Evolutionary conservation across 2,329 filamentous ascomycete genomes (phyloP).

Genomic region (Knoxdaviesia proteae): DNA sequence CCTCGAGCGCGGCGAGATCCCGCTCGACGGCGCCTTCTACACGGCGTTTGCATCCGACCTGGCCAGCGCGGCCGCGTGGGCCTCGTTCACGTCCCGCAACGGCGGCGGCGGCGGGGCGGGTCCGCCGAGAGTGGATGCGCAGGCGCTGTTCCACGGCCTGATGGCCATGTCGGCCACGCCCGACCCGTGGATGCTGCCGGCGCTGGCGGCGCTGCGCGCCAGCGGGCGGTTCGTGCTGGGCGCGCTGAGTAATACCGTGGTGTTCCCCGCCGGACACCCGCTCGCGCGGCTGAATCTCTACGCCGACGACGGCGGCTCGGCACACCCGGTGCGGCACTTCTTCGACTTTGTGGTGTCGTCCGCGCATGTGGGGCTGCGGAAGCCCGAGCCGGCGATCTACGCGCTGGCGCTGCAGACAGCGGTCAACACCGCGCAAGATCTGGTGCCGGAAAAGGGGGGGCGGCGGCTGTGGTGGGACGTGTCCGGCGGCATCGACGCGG

Average conservation of each 20-base stretch:
- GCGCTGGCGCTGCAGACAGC: slow-evolving; percentile 46
- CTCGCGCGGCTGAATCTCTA: slow-evolving; percentile 33
- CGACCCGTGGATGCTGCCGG: slow-evolving; percentile 79
- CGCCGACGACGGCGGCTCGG: slow-evolving; percentile 14
- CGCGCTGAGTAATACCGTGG: slow-evolving; percentile 75
- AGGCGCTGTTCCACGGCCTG: slow-evolving; percentile 77
- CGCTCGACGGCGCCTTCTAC: slow-evolving; percentile 58
- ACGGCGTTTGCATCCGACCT: slow-evolving; percentile 56
- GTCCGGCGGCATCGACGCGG: slow-evolving; percentile 25
- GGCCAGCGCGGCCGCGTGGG: slow-evolving; percentile 45
- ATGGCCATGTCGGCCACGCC: slow-evolving; percentile 50
- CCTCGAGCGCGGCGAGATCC: slow-evolving; percentile 66
- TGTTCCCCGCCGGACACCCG: slow-evolving; percentile 57
- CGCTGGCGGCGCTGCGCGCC: slow-evolving; percentile 45
- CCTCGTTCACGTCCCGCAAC: slow-evolving; percentile 22
- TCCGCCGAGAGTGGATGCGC: slow-evolving; percentile 53
- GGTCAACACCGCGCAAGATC: not conserved
- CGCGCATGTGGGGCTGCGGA: slow-evolving; percentile 70
- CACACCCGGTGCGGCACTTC: slow-evolving; percentile 31
- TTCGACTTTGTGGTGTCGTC: slow-evolving; percentile 83
- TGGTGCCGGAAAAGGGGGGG: slow-evolving; percentile 11
- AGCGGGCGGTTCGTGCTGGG: slow-evolving; percentile 51
- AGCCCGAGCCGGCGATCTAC: slow-evolving; percentile 73
- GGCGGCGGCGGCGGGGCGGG: slow-evolving; percentile 25
- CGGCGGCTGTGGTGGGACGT: slow-evolving; percentile 21